Conservation (phyloP, 1,139 yeast genomes). For the Williopsis jadinii region DNA sequence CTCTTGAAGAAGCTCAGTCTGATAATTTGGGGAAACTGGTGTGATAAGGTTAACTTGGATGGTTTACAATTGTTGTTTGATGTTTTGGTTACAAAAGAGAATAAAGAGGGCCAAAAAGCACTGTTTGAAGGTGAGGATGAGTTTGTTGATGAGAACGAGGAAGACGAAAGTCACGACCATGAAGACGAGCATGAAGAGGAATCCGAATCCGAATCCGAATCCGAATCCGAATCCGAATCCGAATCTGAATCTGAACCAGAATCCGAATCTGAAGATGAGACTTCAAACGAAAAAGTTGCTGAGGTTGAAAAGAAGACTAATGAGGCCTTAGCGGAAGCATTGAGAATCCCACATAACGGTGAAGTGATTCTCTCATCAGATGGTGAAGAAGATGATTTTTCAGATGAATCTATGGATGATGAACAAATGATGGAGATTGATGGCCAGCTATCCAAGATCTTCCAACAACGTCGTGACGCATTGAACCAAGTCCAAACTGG, state of each 20-base stretch:
- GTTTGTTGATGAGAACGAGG: conserved; percentile 37
- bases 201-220: too few relatives aligned
- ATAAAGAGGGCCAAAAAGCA: conserved; percentile 71
- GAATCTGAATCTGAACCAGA: too few relatives aligned
- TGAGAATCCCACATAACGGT: conserved; percentile 54
- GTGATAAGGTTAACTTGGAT: conserved; percentile 38
- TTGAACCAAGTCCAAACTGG: conserved; percentile 47
- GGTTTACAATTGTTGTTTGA: conserved; percentile 58
- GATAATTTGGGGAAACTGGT: conserved; percentile 69
- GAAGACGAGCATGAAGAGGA: conserved; percentile 23
- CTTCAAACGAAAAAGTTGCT: conserved; percentile 26
- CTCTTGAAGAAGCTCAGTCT: conserved; percentile 65
- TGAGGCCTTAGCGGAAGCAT: conserved; percentile 68
- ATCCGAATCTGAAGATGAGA: too few relatives aligned
- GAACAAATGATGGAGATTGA: conserved; percentile 97
- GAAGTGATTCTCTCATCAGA: conserved; percentile 28
- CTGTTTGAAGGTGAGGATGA: conserved; percentile 65
- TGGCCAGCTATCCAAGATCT: conserved; percentile 73
- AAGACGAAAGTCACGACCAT: conserved; percentile 12
- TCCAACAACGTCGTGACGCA: conserved; percentile 71
- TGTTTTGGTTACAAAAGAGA: conserved; percentile 69
- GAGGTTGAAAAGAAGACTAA: conserved; percentile 66
- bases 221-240: too few relatives aligned
- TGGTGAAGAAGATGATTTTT: conserved; percentile 41
- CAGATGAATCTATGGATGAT: conserved; percentile 87